Conservation (phyloP, 2,329 filamentous ascomycete species). For the Scedosporium aurantiacum region DNA sequence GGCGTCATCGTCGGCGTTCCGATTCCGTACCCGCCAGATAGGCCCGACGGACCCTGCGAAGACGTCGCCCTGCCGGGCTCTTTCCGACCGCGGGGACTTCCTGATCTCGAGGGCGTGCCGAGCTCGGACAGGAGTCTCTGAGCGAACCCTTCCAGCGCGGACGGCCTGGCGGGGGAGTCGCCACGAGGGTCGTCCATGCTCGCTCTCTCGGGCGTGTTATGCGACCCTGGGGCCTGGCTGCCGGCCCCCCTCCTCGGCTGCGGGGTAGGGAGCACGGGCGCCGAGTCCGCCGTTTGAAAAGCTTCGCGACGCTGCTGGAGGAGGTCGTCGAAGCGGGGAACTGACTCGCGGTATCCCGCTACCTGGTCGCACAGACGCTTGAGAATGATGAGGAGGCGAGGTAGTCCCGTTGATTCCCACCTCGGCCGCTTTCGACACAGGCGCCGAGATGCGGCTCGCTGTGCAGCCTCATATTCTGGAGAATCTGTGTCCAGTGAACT, state of each 20-base stretch:
- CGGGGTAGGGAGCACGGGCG: conserved; percentile 12
- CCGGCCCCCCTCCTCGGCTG: conserved; percentile 18
- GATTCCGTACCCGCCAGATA: conserved; percentile 17
- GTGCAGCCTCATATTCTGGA: conserved; percentile 21
- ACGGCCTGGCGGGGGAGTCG: conserved; percentile 40
- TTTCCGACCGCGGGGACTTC: conserved; percentile 38
- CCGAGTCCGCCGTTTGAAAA: conserved; percentile 46
- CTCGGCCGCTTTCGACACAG: conserved; percentile 39
- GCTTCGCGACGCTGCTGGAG: conserved; percentile 54
- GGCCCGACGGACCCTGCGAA: conserved; percentile 4
- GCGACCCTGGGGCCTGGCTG: conserved; percentile 31
- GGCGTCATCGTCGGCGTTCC: conserved; percentile 18
- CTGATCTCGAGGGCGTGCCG: conserved; percentile 39
- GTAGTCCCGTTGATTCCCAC: conserved; percentile 39
- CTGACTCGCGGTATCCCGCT: conserved; percentile 46
- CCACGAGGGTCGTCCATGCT: conserved; percentile 10
- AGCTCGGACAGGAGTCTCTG: conserved; percentile 52
- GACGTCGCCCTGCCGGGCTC: conserved; percentile 18
- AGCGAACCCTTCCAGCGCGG: conserved; percentile 48
- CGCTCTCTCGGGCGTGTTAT: conserved; percentile 12
- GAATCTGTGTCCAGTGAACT: conserved; percentile 15
- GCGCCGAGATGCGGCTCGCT: conserved; percentile 12
- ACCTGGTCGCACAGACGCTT: conserved; percentile 53
- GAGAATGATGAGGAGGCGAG: conserved; percentile 45
- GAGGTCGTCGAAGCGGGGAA: conserved; percentile 64